Evolutionary conservation across 441 rosid species (phyloP), one percentile per base, ranked within the genome.

Genomic region (Gossypium gossypioides): DNA sequence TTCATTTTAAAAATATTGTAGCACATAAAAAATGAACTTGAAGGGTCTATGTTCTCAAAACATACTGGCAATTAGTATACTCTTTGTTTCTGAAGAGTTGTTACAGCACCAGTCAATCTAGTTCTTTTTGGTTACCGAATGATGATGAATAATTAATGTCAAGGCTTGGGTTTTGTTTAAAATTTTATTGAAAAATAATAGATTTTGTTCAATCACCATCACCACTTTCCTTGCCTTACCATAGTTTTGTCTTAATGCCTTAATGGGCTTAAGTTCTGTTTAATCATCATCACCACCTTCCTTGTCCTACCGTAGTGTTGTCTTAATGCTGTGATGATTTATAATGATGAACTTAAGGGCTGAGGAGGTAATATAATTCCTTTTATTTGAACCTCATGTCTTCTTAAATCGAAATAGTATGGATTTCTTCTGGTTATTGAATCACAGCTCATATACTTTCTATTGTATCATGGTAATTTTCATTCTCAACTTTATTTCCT

Each of bases 361-460:
- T 16, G 21, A 5, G 18, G 29, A 69, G 37, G 19, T 52, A 52
- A 52, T 54, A 19, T 52, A 4, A 12, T 52, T 51, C 48, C 18
- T 54, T 68, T 68, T 16, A 1, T 52, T 69, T 32, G 12, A 29
- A 69, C 29, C 9, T 25, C 3, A 25, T 54, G 34, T 51, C 19
- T 68, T 68, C 48, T 12, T 32, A 18, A 25, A 16, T 27, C 3
- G 54, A 68, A 18, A 8, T 29, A 6, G 54, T 70, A 32, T 16
- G 27, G 24, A 9, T 40, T 37, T 16, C 59, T 46, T 46, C 57
- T 66, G 57, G 12, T 66, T 48, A 65, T 25, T 46, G n/a, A 46
- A 69, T 69, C 32, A 32, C 50, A 52, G 58, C 16, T 68, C 48
- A 6, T 44, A 60, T 64, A 27, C 37, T 71, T 71, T 69, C 29